phyloP scores from a whole-genome alignment of 1,139 yeast species.

The Pichia sp. region DNA sequence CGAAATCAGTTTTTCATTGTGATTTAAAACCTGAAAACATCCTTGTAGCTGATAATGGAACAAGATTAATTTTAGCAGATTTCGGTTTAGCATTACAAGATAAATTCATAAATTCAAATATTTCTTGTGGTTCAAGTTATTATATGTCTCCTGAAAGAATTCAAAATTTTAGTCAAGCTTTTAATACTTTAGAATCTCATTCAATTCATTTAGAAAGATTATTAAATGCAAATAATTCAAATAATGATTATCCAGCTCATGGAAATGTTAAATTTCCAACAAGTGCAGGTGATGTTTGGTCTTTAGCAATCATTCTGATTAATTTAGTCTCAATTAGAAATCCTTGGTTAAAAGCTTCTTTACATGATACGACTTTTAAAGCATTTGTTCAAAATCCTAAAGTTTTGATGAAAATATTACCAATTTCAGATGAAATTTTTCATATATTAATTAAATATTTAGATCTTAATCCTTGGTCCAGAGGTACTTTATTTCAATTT shows the following conservation, averaged over 20 bases:
- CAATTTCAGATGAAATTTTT: slow-evolving; percentile 59
- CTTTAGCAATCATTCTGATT: slow-evolving; percentile 73
- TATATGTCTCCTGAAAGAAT: slow-evolving; percentile 93
- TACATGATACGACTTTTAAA: slow-evolving; percentile 52
- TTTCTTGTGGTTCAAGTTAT: slow-evolving; percentile 81
- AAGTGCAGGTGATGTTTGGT: slow-evolving; percentile 81
- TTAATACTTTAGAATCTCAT: slow-evolving; percentile 27
- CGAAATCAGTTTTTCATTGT: slow-evolving; percentile 69
- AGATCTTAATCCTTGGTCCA: slow-evolving; percentile 54
- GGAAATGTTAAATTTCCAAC: slow-evolving; percentile 52
- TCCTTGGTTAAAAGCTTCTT: slow-evolving; percentile 84
- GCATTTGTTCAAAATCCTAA: slow-evolving; percentile 45
- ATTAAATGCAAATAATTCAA: slow-evolving; percentile 17
- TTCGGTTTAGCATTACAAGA: slow-evolving; percentile 76
- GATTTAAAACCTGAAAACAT: slow-evolving; percentile 90
- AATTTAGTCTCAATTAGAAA: slow-evolving; percentile 79
- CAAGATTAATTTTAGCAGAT: slow-evolving; percentile 64
- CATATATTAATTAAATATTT: slow-evolving; percentile 48
- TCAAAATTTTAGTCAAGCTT: slow-evolving; percentile 35
- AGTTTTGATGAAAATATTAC: slow-evolving; percentile 58
- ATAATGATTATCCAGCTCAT: slow-evolving; percentile 29
- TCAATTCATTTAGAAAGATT: slow-evolving; percentile 29
- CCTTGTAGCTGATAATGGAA: slow-evolving; percentile 57
- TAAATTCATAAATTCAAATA: slow-evolving; percentile 55
- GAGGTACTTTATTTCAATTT: slow-evolving; percentile 50